Conservation (phyloP, 2,329 filamentous ascomycete genomes). For the Phoma sp. region DNA sequence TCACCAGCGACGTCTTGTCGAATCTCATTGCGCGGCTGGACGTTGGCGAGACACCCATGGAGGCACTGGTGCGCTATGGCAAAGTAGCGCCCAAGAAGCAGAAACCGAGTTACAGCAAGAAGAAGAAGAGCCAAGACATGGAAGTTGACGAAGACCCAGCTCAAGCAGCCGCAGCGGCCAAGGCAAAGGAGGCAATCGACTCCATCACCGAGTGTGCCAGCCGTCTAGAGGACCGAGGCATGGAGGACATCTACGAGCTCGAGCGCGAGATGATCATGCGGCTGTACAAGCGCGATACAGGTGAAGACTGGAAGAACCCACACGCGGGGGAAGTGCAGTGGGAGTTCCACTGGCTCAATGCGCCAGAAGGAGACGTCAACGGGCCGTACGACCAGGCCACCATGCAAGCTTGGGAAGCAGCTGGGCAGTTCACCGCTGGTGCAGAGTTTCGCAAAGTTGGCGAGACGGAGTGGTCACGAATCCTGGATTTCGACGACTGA, state of each 20-base stretch:
- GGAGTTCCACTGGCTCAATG: slow-evolving; percentile 94
- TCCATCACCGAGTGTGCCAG: slow-evolving; percentile 89
- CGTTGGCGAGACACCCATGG: slow-evolving; percentile 82
- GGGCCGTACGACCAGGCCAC: slow-evolving; percentile 84
- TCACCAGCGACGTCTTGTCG: slow-evolving; percentile 75
- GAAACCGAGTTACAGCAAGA: slow-evolving; percentile 56
- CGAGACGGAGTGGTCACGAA: slow-evolving; percentile 51
- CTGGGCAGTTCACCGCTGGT: slow-evolving; percentile 90
- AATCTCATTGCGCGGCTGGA: slow-evolving; percentile 77
- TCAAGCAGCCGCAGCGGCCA: slow-evolving; percentile 72
- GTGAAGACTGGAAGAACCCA: slow-evolving; percentile 78
- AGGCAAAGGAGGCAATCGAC: slow-evolving; percentile 76
- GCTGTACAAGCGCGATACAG: slow-evolving; percentile 83
- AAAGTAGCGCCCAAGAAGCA: slow-evolving; percentile 60
- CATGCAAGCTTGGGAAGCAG: slow-evolving; percentile 90
- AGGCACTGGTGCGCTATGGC: slow-evolving; percentile 83
- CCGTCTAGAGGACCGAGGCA: slow-evolving; percentile 79
- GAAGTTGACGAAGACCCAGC: slow-evolving; percentile 68
- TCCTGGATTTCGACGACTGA: slow-evolving; percentile 43
- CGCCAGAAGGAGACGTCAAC: slow-evolving; percentile 78
- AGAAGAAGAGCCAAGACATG: slow-evolving; percentile 63
- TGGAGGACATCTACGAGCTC: slow-evolving; percentile 89
- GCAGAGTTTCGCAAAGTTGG: slow-evolving; percentile 65
- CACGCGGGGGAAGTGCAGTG: slow-evolving; percentile 62
- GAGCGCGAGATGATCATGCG: slow-evolving; percentile 84